These are phyloP conservation scores for Lepidium didymum DNA, from an alignment of 345 rosid species.

Conservation along the genomic window DNA sequence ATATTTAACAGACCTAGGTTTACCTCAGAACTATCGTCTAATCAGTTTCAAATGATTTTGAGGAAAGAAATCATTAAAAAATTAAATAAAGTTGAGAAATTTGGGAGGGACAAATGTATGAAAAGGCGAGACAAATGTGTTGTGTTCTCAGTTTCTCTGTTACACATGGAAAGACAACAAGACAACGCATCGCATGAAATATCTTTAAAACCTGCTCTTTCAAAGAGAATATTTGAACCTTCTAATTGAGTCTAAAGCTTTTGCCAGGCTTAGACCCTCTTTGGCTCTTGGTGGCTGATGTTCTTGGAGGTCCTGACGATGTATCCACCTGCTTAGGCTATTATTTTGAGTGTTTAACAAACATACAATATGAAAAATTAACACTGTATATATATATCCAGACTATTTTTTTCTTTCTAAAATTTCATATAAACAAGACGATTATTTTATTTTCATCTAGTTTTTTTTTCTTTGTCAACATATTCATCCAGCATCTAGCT, in stretches of 20 bases:
- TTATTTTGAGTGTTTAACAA: neutral
- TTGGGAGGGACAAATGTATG: conserved; percentile 4
- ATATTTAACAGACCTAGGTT: neutral
- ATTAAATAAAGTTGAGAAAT: neutral
- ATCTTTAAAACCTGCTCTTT: neutral
- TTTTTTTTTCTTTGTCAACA: too few species aligned
- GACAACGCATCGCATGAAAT: conserved; percentile 3
- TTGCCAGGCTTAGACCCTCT: neutral
- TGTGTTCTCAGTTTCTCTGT: neutral
- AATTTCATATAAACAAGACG: too few species aligned
- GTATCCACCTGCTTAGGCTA: neutral
- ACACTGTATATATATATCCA: too few species aligned
- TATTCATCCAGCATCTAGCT: neutral
- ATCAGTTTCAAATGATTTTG: conserved; percentile 7
- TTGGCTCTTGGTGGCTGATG: neutral
- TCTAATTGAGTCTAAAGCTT: neutral
- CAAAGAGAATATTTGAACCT: neutral
- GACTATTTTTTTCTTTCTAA: too few species aligned
- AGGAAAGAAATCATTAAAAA: neutral
- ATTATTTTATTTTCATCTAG: neutral
- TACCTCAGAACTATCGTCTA: neutral
- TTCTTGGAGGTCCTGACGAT: neutral
- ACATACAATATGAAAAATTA: too few species aligned
- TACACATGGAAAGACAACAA: neutral
- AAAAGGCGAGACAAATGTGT: conserved; percentile 10